These are phyloP conservation scores for Morella rubra DNA, from an alignment of 306 rosid genomes.

Conservation along the genomic window DNA sequence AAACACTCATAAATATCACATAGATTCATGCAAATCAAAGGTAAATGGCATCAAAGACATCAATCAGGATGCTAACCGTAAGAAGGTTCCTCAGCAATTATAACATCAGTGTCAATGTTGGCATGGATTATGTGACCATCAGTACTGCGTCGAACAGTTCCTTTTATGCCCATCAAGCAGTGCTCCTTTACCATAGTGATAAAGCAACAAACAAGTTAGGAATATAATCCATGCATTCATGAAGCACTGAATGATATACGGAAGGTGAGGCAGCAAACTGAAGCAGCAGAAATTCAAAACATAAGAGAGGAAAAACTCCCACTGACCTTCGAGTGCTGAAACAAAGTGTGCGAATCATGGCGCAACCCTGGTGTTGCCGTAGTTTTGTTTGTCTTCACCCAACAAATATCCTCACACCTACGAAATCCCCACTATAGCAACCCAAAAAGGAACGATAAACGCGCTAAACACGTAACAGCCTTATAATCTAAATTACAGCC, in stretches of 20 bases:
- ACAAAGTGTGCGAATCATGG: slow-evolving; percentile 92
- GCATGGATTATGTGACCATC: slow-evolving; percentile 99
- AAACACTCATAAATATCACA: not conserved
- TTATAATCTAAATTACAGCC: slow-evolving; percentile 21
- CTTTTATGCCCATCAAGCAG: slow-evolving; percentile 99
- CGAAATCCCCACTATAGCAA: slow-evolving; percentile 94
- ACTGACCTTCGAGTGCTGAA: slow-evolving; percentile 97
- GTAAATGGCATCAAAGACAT: slow-evolving; percentile 5
- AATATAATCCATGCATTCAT: not conserved
- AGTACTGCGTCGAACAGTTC: slow-evolving; percentile 98
- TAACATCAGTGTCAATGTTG: slow-evolving; percentile 96
- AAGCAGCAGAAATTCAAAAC: slow-evolving; percentile 5
- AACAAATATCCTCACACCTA: slow-evolving; percentile 98
- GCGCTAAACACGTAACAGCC: slow-evolving; percentile 16
- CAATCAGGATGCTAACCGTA: slow-evolving; percentile 66
- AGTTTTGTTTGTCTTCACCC: slow-evolving; percentile 97
- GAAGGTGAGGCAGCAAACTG: slow-evolving; percentile 14
- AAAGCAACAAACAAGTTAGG: slow-evolving; percentile 21
- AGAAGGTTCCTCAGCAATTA: slow-evolving; percentile 97
- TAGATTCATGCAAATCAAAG: slow-evolving; percentile 5
- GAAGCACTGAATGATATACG: not conserved
- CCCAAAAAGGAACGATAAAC: slow-evolving; percentile 21
- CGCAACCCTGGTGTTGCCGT: slow-evolving; percentile 89
- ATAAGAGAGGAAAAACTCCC: not conserved
- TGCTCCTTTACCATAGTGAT: slow-evolving; percentile 66